A percentile compares a stretch with the other conserved stretches of the same genome.
phyloP scores from a whole-genome alignment of 495 filamentous ascomycete species.

The Hypoxylon perforatum region DNA sequence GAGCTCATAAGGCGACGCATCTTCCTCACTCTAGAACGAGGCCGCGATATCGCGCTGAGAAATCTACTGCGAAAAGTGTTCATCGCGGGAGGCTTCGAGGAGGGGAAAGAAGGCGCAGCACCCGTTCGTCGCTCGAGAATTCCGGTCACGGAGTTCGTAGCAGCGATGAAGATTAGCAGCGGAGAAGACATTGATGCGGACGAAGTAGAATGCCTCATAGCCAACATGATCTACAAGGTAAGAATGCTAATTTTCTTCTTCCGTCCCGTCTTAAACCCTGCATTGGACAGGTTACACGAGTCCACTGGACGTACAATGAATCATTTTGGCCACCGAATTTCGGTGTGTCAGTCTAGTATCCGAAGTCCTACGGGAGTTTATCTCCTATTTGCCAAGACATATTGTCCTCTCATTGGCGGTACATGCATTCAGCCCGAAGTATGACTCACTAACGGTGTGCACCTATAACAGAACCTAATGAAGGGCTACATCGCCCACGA shows the following conservation, averaged over 20 bases:
- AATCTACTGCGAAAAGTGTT: conserved; percentile 94
- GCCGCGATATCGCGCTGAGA: conserved; percentile 87
- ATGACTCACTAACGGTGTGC: conserved; percentile 37
- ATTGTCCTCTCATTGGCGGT: neutral
- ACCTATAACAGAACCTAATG: conserved; percentile 77
- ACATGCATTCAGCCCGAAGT: no score
- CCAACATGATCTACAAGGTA: conserved; percentile 98
- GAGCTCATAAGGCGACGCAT: conserved; percentile 96
- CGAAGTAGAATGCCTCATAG: conserved; percentile 93
- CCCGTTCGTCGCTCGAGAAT: conserved; percentile 78
- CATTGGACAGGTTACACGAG: no score
- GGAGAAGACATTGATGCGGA: conserved; percentile 80
- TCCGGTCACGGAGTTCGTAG: conserved; percentile 79
- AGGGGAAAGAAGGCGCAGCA: conserved; percentile 70
- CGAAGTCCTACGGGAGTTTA: neutral
- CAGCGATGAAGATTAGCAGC: conserved; percentile 66
- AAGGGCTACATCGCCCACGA: conserved; percentile 98
- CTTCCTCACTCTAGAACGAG: conserved; percentile 91
- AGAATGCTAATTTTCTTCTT: conserved; percentile 40
- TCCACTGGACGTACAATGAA: no score
- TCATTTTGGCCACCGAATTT: no score
- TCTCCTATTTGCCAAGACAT: neutral
- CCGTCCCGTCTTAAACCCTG: no score
- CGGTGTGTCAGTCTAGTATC: conserved; percentile 22
- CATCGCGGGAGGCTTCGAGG: conserved; percentile 80